phyloP scores from a whole-genome alignment of 805 yeast species.

The Alloascoidea hylecoeti region DNA sequence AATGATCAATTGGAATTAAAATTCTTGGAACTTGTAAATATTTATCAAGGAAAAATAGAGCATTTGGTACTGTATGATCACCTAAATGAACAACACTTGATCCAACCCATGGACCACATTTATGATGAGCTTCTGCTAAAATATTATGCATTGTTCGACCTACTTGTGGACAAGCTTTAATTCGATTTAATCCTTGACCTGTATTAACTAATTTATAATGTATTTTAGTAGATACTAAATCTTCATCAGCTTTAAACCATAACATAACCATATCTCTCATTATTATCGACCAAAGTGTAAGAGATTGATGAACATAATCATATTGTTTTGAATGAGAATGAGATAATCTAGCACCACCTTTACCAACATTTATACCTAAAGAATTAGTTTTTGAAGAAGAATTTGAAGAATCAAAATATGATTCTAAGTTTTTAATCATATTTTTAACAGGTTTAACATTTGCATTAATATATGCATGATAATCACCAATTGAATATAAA shows the following conservation, averaged over 20 bases:
- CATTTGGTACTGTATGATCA: conserved; percentile 76
- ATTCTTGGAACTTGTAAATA: conserved; percentile 71
- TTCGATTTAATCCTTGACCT: conserved; percentile 71
- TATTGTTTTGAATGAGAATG: conserved; percentile 64
- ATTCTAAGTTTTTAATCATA: conserved; percentile 38
- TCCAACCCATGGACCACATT: conserved; percentile 62
- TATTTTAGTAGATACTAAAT: conserved; percentile 34
- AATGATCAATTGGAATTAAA: conserved; percentile 55
- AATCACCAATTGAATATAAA: conserved; percentile 67
- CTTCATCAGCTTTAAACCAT: conserved; percentile 70
- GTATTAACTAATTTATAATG: conserved; percentile 50
- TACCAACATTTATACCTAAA: conserved; percentile 53
- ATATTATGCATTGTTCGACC: conserved; percentile 60
- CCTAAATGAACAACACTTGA: conserved; percentile 71
- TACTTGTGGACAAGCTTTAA: conserved; percentile 59
- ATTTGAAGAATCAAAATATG: conserved; percentile 29
- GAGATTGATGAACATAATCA: conserved; percentile 62
- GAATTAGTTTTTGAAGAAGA: conserved; percentile 23
- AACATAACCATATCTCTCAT: conserved; percentile 66
- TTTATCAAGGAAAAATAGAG: conserved; percentile 65
- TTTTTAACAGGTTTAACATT: conserved; percentile 55
- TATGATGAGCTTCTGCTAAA: conserved; percentile 46
- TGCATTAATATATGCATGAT: conserved; percentile 55
- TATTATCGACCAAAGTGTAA: conserved; percentile 62
- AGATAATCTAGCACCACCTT: conserved; percentile 55